phyloP scores from a whole-genome alignment of 1,284 basidiomycete species.

The Cystobasidium pallidum region DNA sequence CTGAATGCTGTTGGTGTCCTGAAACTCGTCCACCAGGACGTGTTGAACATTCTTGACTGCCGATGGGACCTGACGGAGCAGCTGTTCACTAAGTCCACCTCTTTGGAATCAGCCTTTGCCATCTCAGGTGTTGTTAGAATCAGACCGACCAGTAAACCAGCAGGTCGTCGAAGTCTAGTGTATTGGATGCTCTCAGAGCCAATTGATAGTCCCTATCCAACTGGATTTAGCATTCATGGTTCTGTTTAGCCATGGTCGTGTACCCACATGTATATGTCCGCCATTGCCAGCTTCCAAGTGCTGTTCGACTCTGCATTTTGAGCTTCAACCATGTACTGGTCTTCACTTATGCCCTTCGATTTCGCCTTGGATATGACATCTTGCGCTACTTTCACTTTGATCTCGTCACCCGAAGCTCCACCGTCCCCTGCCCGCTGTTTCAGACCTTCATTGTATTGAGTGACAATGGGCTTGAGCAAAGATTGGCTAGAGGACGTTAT shows the following conservation, averaged over 20 bases:
- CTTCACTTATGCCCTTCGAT: constrained; percentile 67
- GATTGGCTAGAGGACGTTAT: constrained; percentile 40
- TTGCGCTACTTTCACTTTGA: constrained; percentile 67
- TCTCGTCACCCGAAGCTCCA: constrained; percentile 58
- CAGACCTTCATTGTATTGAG: constrained; percentile 63
- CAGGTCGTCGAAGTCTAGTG: constrained; percentile 88
- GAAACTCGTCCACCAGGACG: constrained; percentile 85
- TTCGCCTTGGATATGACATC: constrained; percentile 80
- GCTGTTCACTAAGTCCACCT: constrained; percentile 60
- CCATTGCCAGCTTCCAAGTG: constrained; percentile 43
- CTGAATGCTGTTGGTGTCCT: constrained; percentile 86
- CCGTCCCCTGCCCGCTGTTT: constrained; percentile 45
- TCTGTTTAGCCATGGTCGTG: not conserved
- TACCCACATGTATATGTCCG: constrained; percentile 26
- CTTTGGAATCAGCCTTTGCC: not conserved
- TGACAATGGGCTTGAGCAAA: constrained; percentile 67
- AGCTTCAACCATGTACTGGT: constrained; percentile 49
- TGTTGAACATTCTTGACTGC: constrained; percentile 70
- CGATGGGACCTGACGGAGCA: constrained; percentile 63
- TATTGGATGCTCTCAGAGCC: constrained; percentile 66
- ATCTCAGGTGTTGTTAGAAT: not conserved
- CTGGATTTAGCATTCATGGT: no score
- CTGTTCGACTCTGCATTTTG: constrained; percentile 37
- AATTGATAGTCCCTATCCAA: constrained; percentile 70
- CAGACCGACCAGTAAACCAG: constrained; percentile 64